Base-by-base conservation (phyloP, 768 basidiomycete species). In the Podaxis rugospora region DNA sequence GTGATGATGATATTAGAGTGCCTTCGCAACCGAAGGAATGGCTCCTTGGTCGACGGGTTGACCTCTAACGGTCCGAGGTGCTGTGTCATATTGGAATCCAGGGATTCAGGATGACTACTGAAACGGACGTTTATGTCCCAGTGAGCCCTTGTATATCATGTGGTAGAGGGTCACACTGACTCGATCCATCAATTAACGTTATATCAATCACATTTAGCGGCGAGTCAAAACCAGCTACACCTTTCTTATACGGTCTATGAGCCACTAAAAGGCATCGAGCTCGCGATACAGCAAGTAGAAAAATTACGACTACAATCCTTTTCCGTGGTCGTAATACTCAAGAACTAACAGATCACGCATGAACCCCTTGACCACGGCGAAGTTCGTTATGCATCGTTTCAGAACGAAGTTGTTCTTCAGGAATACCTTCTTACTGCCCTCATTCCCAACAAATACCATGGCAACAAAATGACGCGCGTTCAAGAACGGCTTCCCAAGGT, bases 401-500 rank as follows among this genome's bases (percentile, higher is more conserved):
- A 74, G 68, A 36, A 68, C 70, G 61, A 89, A 89, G 3, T 85
- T 85, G 61, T 81, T 84, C 78, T 88, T 89, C 67, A 83, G 76
- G 64, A 91, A 88, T 16, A 90, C 87, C 51, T 82, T 76, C 5
- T 78, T 72, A 63, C 90, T 90, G 0, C 77, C 88, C 3, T 69
- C 67, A 70, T 92, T 92, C 5, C 76, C 86, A 4, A 67, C 67
- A 52, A 81, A 82, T 5, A 80, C 76, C 10, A 73, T 71, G 1
- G 72, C 80, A 16, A 74, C 70, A 61, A 89, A 75, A 51, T 68
- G 68, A 7, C 77, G 77, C 5, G 80, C 76, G 0, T 79, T 77
- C 89, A 91, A 88, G 52, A 85, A 74, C 1, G 87, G 87, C 44
- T 89, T 74, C 21, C 75, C 83, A 88, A 90, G 90, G 10, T 78